Evolutionary conservation across 805 yeast genomes (phyloP).

Genomic region (Sungouiella blattae): DNA sequence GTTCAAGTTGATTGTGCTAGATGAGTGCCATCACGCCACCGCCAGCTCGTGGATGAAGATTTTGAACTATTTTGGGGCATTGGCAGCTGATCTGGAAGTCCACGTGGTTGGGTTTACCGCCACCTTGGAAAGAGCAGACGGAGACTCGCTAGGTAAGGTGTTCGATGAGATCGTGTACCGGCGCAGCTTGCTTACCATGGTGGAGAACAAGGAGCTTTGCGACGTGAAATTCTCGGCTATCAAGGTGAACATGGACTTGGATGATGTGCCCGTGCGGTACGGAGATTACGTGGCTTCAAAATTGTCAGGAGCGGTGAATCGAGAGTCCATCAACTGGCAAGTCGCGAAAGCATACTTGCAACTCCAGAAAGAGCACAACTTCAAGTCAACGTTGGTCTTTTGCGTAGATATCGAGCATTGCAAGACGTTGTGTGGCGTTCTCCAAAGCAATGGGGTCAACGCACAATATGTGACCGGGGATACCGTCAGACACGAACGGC

Average conservation of each 20-base stretch:
- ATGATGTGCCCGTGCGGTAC: slow-evolving; percentile 22
- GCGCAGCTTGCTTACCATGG: slow-evolving; percentile 61
- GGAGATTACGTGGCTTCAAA: slow-evolving; percentile 55
- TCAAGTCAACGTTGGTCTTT: slow-evolving; percentile 69
- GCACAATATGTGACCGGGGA: slow-evolving; percentile 71
- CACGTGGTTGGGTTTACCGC: slow-evolving; percentile 85
- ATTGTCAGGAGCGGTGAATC: slow-evolving; percentile 55
- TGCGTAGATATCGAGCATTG: slow-evolving; percentile 76
- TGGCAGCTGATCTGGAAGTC: slow-evolving; percentile 36
- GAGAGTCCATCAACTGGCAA: slow-evolving; percentile 49
- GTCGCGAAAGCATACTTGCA: slow-evolving; percentile 51
- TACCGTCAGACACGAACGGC: slow-evolving; percentile 54
- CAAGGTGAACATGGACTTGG: slow-evolving; percentile 43
- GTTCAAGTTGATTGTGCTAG: slow-evolving; percentile 75
- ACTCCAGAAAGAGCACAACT: slow-evolving; percentile 28
- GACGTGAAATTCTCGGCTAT: slow-evolving; percentile 66
- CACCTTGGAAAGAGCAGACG: slow-evolving; percentile 77
- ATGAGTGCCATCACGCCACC: slow-evolving; percentile 91
- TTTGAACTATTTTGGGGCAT: slow-evolving; percentile 55
- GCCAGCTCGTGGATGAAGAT: slow-evolving; percentile 63
- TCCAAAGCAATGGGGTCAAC: slow-evolving; percentile 57
- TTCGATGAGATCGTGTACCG: slow-evolving; percentile 77
- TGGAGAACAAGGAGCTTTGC: slow-evolving; percentile 63
- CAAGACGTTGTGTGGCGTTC: slow-evolving; percentile 45
- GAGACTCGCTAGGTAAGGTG: slow-evolving; percentile 49